phyloP scores from a whole-genome alignment of 441 rosid species.

The Adansonia rubrostipa region DNA sequence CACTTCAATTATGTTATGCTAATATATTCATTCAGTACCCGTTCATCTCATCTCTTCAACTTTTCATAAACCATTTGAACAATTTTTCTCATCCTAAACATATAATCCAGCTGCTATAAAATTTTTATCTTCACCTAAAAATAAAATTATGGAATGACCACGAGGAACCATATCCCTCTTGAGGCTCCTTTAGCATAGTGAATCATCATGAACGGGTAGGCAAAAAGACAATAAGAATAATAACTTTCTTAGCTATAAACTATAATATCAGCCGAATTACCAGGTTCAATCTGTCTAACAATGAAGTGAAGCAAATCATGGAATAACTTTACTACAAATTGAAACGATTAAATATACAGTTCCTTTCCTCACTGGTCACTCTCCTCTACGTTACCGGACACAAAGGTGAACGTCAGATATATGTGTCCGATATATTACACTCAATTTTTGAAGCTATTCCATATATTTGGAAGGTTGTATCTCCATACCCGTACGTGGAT shows the following conservation, averaged over 20 bases:
- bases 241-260: background rate
- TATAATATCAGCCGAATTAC: conserved; percentile 5
- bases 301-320: no score
- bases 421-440: no score
- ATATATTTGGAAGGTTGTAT: no score
- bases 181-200: no score
- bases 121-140: background rate
- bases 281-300: background rate
- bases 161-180: background rate
- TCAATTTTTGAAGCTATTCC: no score
- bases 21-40: background rate
- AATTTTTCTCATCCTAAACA: background rate
- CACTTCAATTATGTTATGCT: conserved; percentile 7
- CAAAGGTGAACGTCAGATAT: no score
- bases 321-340: no score
- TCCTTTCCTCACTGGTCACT: background rate
- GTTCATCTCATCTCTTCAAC: background rate
- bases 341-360: background rate
- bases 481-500: no score
- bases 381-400: no score
- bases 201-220: background rate
- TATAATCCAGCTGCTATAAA: background rate
- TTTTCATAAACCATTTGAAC: background rate
- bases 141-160: conserved; percentile 5
- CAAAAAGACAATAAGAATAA: background rate